phyloP scores from a whole-genome alignment of 768 basidiomycete genomes.

The Mrakia blollopis region DNA sequence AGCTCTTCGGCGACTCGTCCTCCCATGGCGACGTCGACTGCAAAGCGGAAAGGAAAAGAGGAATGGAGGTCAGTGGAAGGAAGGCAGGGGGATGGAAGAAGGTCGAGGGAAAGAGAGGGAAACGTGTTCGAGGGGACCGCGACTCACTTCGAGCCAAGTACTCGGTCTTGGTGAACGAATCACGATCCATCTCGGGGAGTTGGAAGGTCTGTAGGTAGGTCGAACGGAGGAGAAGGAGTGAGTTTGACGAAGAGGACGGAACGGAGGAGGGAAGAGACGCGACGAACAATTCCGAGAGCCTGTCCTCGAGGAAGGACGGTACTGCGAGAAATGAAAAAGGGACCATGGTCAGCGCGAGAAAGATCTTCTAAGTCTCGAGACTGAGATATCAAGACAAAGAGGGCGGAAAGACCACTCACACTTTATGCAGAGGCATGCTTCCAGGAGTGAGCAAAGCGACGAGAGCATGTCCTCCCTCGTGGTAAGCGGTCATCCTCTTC shows the following conservation, averaged over 20 bases:
- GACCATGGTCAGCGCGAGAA: background rate
- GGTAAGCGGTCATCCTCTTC: slow-evolving; percentile 89
- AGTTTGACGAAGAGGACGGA: background rate
- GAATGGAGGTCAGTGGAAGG: background rate
- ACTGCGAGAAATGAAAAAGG: slow-evolving; percentile 25
- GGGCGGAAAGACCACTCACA: slow-evolving; percentile 44
- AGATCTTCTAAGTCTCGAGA: too few relatives aligned
- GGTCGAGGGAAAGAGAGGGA: too few relatives aligned
- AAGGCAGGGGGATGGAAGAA: background rate
- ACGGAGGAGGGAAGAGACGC: background rate
- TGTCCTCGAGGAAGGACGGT: slow-evolving; percentile 89
- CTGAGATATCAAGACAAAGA: background rate
- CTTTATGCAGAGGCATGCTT: slow-evolving; percentile 94
- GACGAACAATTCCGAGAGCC: slow-evolving; percentile 65
- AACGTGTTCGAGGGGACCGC: too few relatives aligned
- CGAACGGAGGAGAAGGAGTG: background rate
- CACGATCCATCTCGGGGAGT: slow-evolving; percentile 71
- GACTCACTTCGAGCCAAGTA: slow-evolving; percentile 55
- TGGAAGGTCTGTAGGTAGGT: slow-evolving; percentile 53
- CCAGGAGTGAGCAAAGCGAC: slow-evolving; percentile 90
- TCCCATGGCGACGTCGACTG: slow-evolving; percentile 86
- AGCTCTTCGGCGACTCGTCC: slow-evolving; percentile 93
- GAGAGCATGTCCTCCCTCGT: slow-evolving; percentile 81
- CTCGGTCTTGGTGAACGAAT: slow-evolving; percentile 65
- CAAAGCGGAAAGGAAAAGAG: background rate